Evolutionary conservation across 2,329 filamentous ascomycete genomes (phyloP).

Genomic region (Aspergillus floridensis): DNA sequence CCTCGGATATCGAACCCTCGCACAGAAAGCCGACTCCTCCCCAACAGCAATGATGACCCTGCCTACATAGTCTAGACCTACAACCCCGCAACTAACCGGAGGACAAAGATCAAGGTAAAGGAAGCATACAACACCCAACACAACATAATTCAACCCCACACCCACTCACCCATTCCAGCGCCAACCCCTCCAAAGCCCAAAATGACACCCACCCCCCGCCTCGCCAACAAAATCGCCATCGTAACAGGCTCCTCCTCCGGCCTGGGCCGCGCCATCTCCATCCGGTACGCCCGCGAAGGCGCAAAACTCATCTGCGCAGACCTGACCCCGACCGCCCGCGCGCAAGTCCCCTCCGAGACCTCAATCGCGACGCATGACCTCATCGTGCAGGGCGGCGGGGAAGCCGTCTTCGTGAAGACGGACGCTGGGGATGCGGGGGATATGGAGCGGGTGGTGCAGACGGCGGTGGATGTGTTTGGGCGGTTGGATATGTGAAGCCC

Average conservation of each 20-base stretch:
- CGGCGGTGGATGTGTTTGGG: slow-evolving; percentile 37
- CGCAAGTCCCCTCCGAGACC: slow-evolving; percentile 30
- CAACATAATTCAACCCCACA: too few relatives aligned
- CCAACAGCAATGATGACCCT: too few relatives aligned
- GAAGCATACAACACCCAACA: too few relatives aligned
- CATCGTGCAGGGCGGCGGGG: slow-evolving; percentile 35
- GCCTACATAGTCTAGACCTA: too few relatives aligned
- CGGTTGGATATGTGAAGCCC: slow-evolving; percentile 48
- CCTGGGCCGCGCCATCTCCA: slow-evolving; percentile 46
- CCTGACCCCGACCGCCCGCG: slow-evolving; percentile 20
- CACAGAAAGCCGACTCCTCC: too few relatives aligned
- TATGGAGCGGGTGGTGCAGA: slow-evolving; percentile 40
- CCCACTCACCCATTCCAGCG: too few relatives aligned
- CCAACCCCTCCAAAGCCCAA: too few relatives aligned
- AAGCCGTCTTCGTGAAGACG: slow-evolving; percentile 44
- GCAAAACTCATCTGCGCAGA: slow-evolving; percentile 45
- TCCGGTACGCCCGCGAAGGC: slow-evolving; percentile 42
- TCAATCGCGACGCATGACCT: slow-evolving; percentile 38
- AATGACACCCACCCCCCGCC: slow-evolving; percentile 4
- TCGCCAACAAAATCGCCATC: slow-evolving; percentile 38
- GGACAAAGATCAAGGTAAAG: too few relatives aligned
- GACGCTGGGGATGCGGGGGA: slow-evolving; percentile 42
- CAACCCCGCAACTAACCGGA: too few relatives aligned
- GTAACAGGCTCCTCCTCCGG: slow-evolving; percentile 50
- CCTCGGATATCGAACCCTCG: too few relatives aligned